Base-by-base conservation (phyloP, 192 early-diverging fungal species). In the Geranomyces variabilis region DNA sequence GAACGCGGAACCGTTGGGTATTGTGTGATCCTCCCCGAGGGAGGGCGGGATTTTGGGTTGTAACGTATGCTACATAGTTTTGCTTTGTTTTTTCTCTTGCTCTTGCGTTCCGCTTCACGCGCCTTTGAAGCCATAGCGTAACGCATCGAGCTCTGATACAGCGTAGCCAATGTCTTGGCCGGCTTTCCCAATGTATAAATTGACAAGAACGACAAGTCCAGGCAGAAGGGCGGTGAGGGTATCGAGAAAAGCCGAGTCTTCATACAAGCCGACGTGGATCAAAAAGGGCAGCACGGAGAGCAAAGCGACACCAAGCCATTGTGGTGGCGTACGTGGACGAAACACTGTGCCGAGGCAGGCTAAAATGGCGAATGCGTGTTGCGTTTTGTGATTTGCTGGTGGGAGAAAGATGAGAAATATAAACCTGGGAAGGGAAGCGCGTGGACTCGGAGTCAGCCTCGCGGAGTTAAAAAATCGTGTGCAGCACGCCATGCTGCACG, bases 91-190 rank as follows among this genome's bases (percentile, higher is more conserved):
- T 41, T 41, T 17, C 17, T 53, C 6, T 53, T 26, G 24, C 51
- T n/a, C 17, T 26, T 53, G 12, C 46, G 19, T 47, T 47, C 46
- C 19, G 46, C 15, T 53, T 53, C 17, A 53, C 7, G 51, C 51
- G 51, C 51, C 51, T 15, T 53, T 53, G 51, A 53, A 53, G 2
- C 51, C 51, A 17, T 53, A 53, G 7, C 51, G 51, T 26, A 53
- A 53, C 7, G 51, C 51, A n/a, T 53, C n/a, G 6, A 53, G 24
- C 51, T 53, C 51, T 4, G 51, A 24, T 7, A 53, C 51, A 3
- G 51, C 51, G 19, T 3, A 6, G 24, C 24, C 51, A 53, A 53
- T n/a, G 24, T 53, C 51, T 53, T 26, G 19, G n/a, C n/a, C 19
- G 19, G 51, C 19, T 26, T 53, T 53, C 17, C 24, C 51, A 53